Evolutionary conservation across 2,329 filamentous ascomycete genomes (phyloP), one percentile per base, ranked within the genome.

Genomic region (Ophiobolus disseminans): DNA sequence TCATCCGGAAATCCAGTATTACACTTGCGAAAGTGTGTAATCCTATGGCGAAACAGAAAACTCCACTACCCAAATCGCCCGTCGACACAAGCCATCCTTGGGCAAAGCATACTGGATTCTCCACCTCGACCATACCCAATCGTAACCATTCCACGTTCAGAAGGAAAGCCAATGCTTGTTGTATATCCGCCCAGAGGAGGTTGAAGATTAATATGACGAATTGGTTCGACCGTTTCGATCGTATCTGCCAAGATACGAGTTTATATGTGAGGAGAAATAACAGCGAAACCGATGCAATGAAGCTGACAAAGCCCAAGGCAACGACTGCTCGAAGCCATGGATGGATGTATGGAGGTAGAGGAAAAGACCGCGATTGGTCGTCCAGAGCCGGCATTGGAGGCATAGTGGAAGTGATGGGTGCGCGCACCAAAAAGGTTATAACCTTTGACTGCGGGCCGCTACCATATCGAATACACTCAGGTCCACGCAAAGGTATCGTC

Each of bases 51-150:
- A 84, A 80, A 55, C 88, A 86, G 66, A 88, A 90, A 43, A 86
- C 80, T 52, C 85, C 87, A 19, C 83, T 86, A 0, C 85, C 79
- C 44, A 90, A 63, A 62, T 88, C 86, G 22, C 87, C 87, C 0
- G 81, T 82, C 4, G 85, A 86, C 2, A 89, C 76, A 38, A 89
- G 83, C 75, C 86, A 85, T n/a, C 86, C 87, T 68, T 90, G 87
- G 0, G 80, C 80, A 58, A 80, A 81, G 70, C 87, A 90, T 5
- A 80, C 75, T 1, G 75, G 58, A 0, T 79, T 80, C 2, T 78
- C 77, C 1, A 85, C 82, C 1, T 78, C 60, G 13, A 89, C 79
- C 0, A 74, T 76, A 64, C 86, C 76, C 11, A 74, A 66, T 1
- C 71, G 67, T 4, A 88, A 73, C 81, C 86, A 87, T 26, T 80